Conservation (phyloP, 306 rosid species). For the Calophaca sinica region DNA sequence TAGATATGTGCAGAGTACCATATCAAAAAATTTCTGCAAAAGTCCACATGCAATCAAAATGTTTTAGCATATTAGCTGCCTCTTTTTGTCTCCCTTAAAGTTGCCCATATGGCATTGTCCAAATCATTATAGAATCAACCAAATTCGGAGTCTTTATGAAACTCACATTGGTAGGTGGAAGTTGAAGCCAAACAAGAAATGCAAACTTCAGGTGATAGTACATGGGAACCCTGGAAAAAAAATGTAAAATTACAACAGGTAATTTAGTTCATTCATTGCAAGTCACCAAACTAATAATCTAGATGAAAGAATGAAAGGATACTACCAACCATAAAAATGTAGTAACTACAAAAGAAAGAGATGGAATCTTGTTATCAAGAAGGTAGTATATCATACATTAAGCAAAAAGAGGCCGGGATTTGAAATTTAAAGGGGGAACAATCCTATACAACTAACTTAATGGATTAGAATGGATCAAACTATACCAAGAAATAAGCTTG, state of each 20-base stretch:
- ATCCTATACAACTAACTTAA: conserved; percentile 28
- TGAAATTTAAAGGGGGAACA: background rate
- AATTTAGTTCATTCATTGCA: conserved; percentile 15
- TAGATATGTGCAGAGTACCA: conserved; percentile 8
- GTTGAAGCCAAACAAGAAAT: conserved; percentile 99
- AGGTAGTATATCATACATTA: conserved; percentile 1
- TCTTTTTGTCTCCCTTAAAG: conserved; percentile 10
- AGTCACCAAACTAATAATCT: conserved; percentile 8
- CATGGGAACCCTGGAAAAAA: conserved; percentile 74
- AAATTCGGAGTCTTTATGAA: conserved; percentile 32
- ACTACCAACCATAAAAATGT: conserved; percentile 18
- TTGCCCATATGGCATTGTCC: conserved; percentile 5
- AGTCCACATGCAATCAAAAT: conserved; percentile 20
- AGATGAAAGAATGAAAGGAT: conserved; percentile 26
- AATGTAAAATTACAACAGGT: conserved; percentile 12
- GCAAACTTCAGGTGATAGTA: conserved; percentile 93
- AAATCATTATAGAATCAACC: conserved; percentile 19
- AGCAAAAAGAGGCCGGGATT: background rate
- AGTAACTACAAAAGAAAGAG: background rate
- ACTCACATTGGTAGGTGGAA: conserved; percentile 82
- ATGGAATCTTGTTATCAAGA: conserved; percentile 13
- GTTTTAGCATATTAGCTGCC: conserved; percentile 6
- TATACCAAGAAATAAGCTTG: conserved; percentile 86
- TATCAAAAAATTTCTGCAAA: conserved; percentile 10
- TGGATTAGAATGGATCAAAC: conserved; percentile 40